Evolutionary conservation across 257 asterid genomes (phyloP).

Genomic region (Linaria vulgaris): DNA sequence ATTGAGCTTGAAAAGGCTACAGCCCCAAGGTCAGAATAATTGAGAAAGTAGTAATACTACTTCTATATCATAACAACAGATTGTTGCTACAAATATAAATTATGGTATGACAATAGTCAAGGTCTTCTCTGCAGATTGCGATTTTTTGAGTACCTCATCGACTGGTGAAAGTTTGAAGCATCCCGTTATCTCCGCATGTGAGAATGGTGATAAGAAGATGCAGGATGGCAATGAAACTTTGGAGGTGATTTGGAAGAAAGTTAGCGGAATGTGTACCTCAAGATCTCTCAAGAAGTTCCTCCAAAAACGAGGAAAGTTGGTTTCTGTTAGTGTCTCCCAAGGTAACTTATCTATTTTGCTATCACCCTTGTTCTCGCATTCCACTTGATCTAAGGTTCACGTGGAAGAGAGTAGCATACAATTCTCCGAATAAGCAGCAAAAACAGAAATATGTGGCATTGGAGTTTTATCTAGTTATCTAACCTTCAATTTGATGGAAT

Average conservation of each 20-base stretch:
- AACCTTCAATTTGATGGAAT: too few species aligned
- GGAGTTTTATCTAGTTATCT: too few species aligned
- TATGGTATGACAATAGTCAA: not conserved
- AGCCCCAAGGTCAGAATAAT: slow-evolving; percentile 54
- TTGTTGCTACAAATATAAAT: not conserved
- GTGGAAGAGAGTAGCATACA: not conserved
- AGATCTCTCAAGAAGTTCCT: slow-evolving; percentile 59
- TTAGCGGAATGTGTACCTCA: slow-evolving; percentile 51
- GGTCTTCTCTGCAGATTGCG: slow-evolving; percentile 51
- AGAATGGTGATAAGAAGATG: slow-evolving; percentile 30
- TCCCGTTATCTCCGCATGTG: slow-evolving; percentile 43
- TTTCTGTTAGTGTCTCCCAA: slow-evolving; percentile 50
- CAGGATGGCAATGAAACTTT: slow-evolving; percentile 44
- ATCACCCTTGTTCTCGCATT: not conserved
- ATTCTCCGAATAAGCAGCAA: not conserved
- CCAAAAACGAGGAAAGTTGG: slow-evolving; percentile 60
- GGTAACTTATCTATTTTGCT: slow-evolving; percentile 36
- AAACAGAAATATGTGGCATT: too few species aligned
- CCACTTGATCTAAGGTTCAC: not conserved
- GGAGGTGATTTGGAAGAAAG: slow-evolving; percentile 63
- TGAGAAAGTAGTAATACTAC: not conserved
- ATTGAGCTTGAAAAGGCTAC: slow-evolving; percentile 39
- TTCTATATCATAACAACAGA: not conserved
- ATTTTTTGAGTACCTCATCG: slow-evolving; percentile 62
- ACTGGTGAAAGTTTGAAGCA: slow-evolving; percentile 70